phyloP scores from a whole-genome alignment of 2,329 filamentous ascomycete species.

The Periconia sp. region DNA sequence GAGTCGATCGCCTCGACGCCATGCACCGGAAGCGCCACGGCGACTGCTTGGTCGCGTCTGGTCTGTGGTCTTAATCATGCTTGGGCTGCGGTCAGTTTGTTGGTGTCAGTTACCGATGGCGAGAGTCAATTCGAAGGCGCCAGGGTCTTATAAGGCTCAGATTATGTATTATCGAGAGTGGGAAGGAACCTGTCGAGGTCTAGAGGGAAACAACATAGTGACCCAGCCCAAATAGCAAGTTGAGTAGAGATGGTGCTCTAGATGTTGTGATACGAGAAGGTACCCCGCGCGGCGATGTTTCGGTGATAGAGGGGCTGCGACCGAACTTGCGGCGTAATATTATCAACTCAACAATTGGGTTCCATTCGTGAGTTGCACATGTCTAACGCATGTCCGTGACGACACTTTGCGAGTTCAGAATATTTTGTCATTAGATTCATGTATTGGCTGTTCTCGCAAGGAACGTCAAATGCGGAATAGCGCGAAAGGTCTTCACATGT shows the following conservation, averaged over 20 bases:
- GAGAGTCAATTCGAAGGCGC: conserved; percentile 3
- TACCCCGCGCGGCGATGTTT: conserved; percentile 32
- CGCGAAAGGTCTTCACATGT: conserved; percentile 1
- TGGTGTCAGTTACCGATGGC: background rate
- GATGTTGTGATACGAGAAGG: conserved; percentile 17
- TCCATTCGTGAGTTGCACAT: no score
- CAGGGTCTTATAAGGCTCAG: no score
- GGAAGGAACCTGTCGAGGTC: no score
- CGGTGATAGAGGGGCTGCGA: conserved; percentile 25
- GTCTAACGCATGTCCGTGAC: background rate
- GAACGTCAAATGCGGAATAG: conserved; percentile 1
- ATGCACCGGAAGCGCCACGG: conserved; percentile 46
- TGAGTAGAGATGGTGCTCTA: conserved; percentile 11
- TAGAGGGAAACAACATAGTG: no score
- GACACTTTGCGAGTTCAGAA: background rate
- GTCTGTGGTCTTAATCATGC: conserved; percentile 39
- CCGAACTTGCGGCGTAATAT: no score
- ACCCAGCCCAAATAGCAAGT: no score
- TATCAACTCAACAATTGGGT: no score
- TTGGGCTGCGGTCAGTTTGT: conserved; percentile 4
- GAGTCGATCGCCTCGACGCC: conserved; percentile 51
- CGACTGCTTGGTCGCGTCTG: conserved; percentile 42
- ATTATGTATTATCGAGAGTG: no score
- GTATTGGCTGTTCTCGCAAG: conserved; percentile 2
- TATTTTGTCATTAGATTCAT: no score